A percentile compares a stretch with the other conserved stretches of the same genome.
phyloP scores from a whole-genome alignment of 2,329 filamentous ascomycete species.

The Colletotrichum falcatum region DNA sequence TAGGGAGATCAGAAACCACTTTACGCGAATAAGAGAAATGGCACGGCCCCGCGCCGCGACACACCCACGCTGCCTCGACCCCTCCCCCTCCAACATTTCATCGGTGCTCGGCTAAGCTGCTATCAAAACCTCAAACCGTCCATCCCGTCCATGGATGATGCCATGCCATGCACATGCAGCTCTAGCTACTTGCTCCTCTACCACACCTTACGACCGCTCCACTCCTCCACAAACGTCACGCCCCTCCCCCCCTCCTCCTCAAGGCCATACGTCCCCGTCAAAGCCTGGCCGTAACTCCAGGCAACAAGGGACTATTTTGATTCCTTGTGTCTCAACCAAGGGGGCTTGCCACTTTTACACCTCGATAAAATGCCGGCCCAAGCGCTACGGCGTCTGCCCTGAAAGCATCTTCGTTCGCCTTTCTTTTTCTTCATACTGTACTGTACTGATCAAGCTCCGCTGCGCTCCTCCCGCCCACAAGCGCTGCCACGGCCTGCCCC shows the following conservation, averaged over 20 bases:
- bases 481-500: conserved; percentile 15
- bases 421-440: conserved; percentile 41
- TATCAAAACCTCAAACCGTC: conserved; percentile 19
- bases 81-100: conserved; percentile 20
- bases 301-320: conserved; percentile 42
- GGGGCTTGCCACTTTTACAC: conserved; percentile 34
- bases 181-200: conserved; percentile 6
- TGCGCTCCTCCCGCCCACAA: conserved; percentile 15
- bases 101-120: conserved; percentile 15
- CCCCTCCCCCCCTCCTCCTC: conserved; percentile 19
- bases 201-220: conserved; percentile 4
- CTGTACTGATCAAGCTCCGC: conserved; percentile 22
- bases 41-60: conserved; percentile 43
- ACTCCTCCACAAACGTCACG: conserved; percentile 36
- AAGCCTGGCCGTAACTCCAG: conserved; percentile 41
- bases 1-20: conserved; percentile 47
- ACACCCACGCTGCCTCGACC: conserved; percentile 42
- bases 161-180: conserved; percentile 32
- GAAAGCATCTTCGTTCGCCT: conserved; percentile 37
- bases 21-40: conserved; percentile 49
- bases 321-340: conserved; percentile 41
- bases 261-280: conserved; percentile 34
- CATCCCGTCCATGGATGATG: conserved; percentile 24
- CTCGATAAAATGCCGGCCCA: conserved; percentile 40
- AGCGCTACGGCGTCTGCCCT: conserved; percentile 30